phyloP scores from a whole-genome alignment of 306 rosid species.

The Vachellia collinsii region DNA sequence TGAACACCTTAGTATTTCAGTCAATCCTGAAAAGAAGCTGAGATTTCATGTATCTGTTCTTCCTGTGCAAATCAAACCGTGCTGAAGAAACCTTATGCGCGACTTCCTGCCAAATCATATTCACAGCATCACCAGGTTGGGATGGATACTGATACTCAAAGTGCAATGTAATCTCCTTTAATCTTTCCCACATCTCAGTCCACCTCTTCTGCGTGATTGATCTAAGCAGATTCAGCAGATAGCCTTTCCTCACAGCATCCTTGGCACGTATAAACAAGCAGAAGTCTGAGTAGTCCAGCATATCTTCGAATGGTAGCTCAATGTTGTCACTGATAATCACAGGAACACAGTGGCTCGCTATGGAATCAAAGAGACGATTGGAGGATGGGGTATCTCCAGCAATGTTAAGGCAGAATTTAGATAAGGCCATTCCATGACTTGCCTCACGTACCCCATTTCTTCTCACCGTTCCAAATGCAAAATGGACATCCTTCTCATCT shows the following conservation, averaged over 20 bases:
- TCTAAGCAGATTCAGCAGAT: constrained; percentile 66
- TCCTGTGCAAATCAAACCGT: constrained; percentile 52
- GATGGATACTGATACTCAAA: constrained; percentile 86
- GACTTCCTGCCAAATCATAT: constrained; percentile 86
- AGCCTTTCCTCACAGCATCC: constrained; percentile 68
- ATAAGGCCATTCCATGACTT: constrained; percentile 78
- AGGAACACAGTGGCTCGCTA: constrained; percentile 89
- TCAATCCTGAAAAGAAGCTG: constrained; percentile 41
- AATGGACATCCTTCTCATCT: constrained; percentile 79
- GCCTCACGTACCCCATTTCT: constrained; percentile 72
- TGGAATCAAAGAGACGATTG: constrained; percentile 86
- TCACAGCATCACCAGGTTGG: constrained; percentile 70
- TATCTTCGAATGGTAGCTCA: constrained; percentile 88
- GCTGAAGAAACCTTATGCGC: constrained; percentile 54
- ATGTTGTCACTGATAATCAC: constrained; percentile 85
- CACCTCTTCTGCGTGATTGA: constrained; percentile 64
- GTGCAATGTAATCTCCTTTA: constrained; percentile 62
- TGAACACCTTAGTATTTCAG: constrained; percentile 34
- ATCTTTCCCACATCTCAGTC: constrained; percentile 83
- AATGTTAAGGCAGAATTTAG: constrained; percentile 84
- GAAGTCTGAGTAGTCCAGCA: constrained; percentile 81
- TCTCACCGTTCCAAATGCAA: constrained; percentile 69
- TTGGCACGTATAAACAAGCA: constrained; percentile 62
- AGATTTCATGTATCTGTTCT: constrained; percentile 69
- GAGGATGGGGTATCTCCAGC: constrained; percentile 98